A percentile compares a stretch with the other conserved stretches of the same genome.
These are phyloP conservation scores for Termitomyces sp. DNA, from an alignment of 768 basidiomycete genomes.

Conservation along the genomic window DNA sequence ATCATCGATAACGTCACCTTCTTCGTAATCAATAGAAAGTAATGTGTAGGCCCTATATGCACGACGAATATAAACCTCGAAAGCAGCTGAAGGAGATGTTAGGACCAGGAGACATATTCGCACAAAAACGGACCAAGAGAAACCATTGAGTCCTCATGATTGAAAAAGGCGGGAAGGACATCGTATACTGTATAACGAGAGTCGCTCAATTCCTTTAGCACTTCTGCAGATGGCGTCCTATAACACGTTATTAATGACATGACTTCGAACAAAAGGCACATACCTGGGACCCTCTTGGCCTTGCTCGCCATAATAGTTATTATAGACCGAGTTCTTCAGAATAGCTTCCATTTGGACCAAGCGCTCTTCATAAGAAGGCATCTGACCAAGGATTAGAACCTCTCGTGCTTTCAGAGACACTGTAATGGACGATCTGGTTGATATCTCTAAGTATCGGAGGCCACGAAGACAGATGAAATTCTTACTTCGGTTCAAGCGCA, in stretches of 20 bases:
- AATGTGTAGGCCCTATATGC: conserved; percentile 93
- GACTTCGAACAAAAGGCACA: conserved; percentile 4
- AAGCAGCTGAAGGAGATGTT: conserved; percentile 54
- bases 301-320: conserved; percentile 86
- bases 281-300: conserved; percentile 53
- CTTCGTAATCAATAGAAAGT: conserved; percentile 91
- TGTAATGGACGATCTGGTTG: conserved; percentile 72
- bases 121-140: conserved; percentile 55
- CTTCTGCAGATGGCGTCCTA: conserved; percentile 80
- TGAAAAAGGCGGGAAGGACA: conserved; percentile 95
- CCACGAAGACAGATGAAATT: conserved; percentile 3
- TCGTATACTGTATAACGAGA: conserved; percentile 97
- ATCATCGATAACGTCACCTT: conserved; percentile 81
- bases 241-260: conserved; percentile 10
- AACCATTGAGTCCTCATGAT: conserved; percentile 78
- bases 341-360: conserved; percentile 91
- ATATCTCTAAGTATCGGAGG: background rate
- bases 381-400: conserved; percentile 91
- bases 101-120: background rate
- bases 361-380: conserved; percentile 97
- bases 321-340: conserved; percentile 81
- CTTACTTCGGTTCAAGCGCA: conserved; percentile 82
- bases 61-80: conserved; percentile 94
- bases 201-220: conserved; percentile 90
- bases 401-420: conserved; percentile 96